Percentiles rank a stretch among this genome's conserved stretches.
Conservation (phyloP, 805 yeast species). For the Saturnispora diversa region DNA sequence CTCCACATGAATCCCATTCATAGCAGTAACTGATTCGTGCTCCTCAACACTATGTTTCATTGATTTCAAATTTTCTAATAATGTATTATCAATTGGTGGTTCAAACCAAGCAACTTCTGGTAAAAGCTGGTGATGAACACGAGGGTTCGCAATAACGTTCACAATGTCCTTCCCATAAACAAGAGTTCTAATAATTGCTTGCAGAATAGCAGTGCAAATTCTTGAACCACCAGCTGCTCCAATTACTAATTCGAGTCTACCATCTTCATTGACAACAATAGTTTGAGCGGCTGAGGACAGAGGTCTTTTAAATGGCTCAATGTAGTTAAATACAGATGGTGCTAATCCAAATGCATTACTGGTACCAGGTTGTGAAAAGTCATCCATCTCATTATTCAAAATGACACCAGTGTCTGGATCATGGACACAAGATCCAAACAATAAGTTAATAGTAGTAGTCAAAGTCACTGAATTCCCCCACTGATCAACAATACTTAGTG, state of each 20-base stretch:
- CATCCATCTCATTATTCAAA: constrained; percentile 90
- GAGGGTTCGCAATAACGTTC: constrained; percentile 67
- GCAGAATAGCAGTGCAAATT: constrained; percentile 74
- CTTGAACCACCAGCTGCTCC: constrained; percentile 96
- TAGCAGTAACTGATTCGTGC: constrained; percentile 42
- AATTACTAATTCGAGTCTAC: constrained; percentile 54
- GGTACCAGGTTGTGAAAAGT: constrained; percentile 65
- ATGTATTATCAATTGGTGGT: constrained; percentile 35
- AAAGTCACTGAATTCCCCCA: constrained; percentile 72
- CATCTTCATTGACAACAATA: constrained; percentile 41
- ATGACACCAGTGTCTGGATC: constrained; percentile 78
- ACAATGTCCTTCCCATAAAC: constrained; percentile 51
- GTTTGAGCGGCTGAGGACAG: constrained; percentile 78
- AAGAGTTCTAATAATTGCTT: constrained; percentile 63
- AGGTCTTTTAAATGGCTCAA: constrained; percentile 73
- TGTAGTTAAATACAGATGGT: constrained; percentile 75
- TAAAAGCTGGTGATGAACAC: constrained; percentile 83
- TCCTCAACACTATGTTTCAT: constrained; percentile 45
- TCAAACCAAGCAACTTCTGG: constrained; percentile 67
- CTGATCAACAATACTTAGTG: constrained; percentile 70
- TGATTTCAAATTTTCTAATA: constrained; percentile 29
- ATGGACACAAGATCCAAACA: constrained; percentile 76
- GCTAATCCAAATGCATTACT: constrained; percentile 71
- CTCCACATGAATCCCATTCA: constrained; percentile 43
- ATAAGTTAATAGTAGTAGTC: constrained; percentile 81